A percentile compares a stretch with the other conserved stretches of the same genome.
phyloP scores from a whole-genome alignment of 176 grass and related monocot species.

The Hsuehochloa calcarea region DNA sequence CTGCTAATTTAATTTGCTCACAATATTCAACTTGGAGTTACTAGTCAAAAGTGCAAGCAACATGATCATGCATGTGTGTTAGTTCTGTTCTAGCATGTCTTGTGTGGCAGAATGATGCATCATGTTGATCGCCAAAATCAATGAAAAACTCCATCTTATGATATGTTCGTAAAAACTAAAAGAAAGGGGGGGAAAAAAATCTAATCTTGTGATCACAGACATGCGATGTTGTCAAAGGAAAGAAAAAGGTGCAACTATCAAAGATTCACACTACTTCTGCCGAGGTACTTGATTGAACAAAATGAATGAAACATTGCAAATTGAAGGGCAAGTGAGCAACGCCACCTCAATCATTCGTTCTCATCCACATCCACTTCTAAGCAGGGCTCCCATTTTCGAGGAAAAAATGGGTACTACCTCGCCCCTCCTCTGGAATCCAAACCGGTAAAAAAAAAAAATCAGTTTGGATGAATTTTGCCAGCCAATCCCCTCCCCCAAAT shows the following conservation, averaged over 20 bases:
- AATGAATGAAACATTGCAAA: not conserved
- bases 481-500: too few species aligned
- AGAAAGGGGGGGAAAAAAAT: not conserved
- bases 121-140: not conserved
- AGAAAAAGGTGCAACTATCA: not conserved
- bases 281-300: not conserved
- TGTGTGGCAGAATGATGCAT: too few species aligned
- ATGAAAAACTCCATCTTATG: not conserved
- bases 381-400: too few species aligned
- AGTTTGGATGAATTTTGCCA: too few species aligned
- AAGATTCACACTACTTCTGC: not conserved
- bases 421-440: too few species aligned
- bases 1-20: not conserved
- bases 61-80: not conserved
- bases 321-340: too few species aligned
- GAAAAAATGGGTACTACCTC: too few species aligned
- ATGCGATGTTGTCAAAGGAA: not conserved
- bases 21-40: not conserved
- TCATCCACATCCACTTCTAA: not conserved
- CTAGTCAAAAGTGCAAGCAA: not conserved
- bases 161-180: not conserved
- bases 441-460: too few species aligned
- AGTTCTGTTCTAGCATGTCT: not conserved
- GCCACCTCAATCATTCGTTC: not conserved
- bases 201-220: not conserved